Evolutionary conservation across 2,329 filamentous ascomycete genomes (phyloP).

Genomic region (Alternaria ethzedia): DNA sequence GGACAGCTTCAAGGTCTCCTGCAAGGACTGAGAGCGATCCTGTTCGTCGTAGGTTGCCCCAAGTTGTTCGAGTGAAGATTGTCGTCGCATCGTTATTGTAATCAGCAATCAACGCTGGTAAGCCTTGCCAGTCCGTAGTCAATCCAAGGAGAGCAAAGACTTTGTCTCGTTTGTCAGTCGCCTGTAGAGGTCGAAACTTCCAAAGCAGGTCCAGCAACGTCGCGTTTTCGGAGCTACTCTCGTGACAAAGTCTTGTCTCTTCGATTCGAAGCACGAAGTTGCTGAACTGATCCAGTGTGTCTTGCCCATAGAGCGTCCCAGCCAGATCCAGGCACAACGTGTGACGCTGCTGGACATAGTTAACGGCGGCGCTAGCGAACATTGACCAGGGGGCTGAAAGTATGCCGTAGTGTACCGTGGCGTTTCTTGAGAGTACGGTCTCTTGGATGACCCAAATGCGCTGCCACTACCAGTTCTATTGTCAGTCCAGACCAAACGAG

Average conservation of each 20-base stretch:
- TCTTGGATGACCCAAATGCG: constrained; percentile 34
- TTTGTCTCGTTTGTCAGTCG: constrained; percentile 30
- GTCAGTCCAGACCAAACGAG: not conserved
- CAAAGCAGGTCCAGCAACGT: constrained; percentile 22
- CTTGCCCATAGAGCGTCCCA: constrained; percentile 12
- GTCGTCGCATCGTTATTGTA: constrained; percentile 9
- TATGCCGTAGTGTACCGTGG: constrained; percentile 22
- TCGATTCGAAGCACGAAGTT: constrained; percentile 23
- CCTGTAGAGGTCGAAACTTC: constrained; percentile 24
- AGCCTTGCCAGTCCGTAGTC: constrained; percentile 19
- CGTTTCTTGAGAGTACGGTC: constrained; percentile 26
- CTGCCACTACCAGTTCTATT: constrained; percentile 22
- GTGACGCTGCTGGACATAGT: constrained; percentile 19
- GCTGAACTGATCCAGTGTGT: constrained; percentile 19
- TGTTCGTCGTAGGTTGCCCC: constrained; percentile 13
- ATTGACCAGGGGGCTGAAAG: constrained; percentile 30
- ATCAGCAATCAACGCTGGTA: constrained; percentile 15
- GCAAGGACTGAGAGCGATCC: constrained; percentile 18
- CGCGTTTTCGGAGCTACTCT: not conserved
- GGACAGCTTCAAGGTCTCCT: constrained; percentile 21
- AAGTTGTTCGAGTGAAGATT: constrained; percentile 9
- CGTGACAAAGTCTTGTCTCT: constrained; percentile 11
- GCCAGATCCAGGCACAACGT: constrained; percentile 10
- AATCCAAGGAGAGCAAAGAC: constrained; percentile 25
- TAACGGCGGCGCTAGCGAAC: constrained; percentile 24